A percentile compares a stretch with the other conserved stretches of the same genome.
These are phyloP conservation scores for Mortierella sp. DNA, from an alignment of 371 early-diverging fungal species.

Conservation along the genomic window DNA sequence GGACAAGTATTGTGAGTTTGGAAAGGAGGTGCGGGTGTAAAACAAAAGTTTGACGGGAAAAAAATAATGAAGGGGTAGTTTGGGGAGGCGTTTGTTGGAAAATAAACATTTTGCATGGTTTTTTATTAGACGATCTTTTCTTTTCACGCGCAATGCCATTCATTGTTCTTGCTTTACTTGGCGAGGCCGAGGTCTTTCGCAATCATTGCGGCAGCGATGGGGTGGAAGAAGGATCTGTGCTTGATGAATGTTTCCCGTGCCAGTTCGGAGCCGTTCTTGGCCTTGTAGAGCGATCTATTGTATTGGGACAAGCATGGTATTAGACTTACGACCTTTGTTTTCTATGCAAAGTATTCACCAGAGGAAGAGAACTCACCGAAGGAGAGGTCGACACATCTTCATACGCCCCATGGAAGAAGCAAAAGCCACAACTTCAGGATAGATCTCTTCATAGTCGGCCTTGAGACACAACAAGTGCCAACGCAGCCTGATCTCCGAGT, in stretches of 20 bases:
- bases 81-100: neutral
- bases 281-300: conserved; percentile 65
- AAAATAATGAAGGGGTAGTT: neutral
- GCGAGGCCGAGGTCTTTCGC: conserved; percentile 66
- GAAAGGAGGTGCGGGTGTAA: conserved; percentile 19
- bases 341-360: neutral
- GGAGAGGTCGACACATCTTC: conserved; percentile 70
- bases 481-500: conserved; percentile 91
- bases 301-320: neutral
- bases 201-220: conserved; percentile 89
- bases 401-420: conserved; percentile 93
- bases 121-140: neutral
- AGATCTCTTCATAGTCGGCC: conserved; percentile 83
- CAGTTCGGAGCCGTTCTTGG: conserved; percentile 77
- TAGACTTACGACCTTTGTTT: neutral
- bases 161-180: conserved; percentile 7
- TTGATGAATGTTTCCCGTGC: conserved; percentile 87
- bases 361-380: conserved; percentile 62
- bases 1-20: conserved; percentile 52
- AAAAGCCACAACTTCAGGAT: conserved; percentile 85
- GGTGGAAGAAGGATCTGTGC: conserved; percentile 91
- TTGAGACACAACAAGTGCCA: conserved; percentile 91
- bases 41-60: neutral
- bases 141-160: neutral
- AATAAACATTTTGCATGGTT: neutral